phyloP scores from a whole-genome alignment of 2,329 filamentous ascomycete species.

The Diaporthe eres region DNA sequence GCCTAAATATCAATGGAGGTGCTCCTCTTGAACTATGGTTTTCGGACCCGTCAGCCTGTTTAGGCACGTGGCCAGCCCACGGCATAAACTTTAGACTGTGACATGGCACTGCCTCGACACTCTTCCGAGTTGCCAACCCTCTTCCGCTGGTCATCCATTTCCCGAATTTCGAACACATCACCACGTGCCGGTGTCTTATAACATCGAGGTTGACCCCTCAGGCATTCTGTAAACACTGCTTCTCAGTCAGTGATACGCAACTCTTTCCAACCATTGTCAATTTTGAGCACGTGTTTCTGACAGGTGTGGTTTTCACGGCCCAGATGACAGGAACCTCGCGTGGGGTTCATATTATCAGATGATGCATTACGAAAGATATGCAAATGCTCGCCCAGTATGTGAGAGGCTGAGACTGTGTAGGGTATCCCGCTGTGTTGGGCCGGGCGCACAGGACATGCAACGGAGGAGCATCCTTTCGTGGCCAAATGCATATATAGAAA shows the following conservation, averaged over 20 bases:
- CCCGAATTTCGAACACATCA: neutral
- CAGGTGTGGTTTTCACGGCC: too few species aligned
- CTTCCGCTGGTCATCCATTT: neutral
- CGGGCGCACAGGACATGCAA: too few species aligned
- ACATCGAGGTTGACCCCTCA: neutral
- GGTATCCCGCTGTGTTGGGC: neutral
- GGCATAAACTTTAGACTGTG: too few species aligned
- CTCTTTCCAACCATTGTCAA: too few species aligned
- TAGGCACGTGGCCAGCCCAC: neutral
- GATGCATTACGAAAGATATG: neutral
- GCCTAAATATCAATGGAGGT: neutral
- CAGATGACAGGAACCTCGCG: neutral
- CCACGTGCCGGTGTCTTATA: neutral
- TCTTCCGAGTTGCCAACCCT: too few species aligned
- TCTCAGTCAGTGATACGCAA: neutral
- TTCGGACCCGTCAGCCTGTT: neutral
- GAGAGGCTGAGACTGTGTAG: too few species aligned
- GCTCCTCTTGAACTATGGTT: neutral
- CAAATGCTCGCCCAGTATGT: neutral
- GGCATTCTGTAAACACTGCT: neutral
- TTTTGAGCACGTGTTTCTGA: neutral
- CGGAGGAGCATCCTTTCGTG: neutral
- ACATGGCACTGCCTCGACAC: neutral
- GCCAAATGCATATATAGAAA: neutral
- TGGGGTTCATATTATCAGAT: neutral